These are phyloP conservation scores for Apostasia ramifera DNA, from an alignment of 106 monocot genomes.

Conservation along the genomic window DNA sequence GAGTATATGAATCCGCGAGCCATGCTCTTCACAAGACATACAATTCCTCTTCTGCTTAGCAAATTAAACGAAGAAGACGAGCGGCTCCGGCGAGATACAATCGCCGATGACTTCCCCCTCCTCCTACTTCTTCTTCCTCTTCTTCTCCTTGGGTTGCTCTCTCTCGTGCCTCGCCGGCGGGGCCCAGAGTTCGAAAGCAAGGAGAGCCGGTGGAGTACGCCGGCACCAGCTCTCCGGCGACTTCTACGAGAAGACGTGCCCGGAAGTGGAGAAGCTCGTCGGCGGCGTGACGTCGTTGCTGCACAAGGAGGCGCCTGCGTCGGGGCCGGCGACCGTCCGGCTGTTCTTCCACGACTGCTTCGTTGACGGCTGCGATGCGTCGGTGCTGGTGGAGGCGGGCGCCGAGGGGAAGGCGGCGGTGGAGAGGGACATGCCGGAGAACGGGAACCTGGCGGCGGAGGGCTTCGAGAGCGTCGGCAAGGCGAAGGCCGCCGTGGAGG, in stretches of 20 bases:
- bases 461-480: conserved; percentile 49
- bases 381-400: conserved; percentile 48
- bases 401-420: conserved; percentile 18
- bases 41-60: too few relatives aligned
- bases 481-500: conserved; percentile 63
- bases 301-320: conserved; percentile 34
- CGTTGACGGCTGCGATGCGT: conserved; percentile 81
- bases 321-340: conserved; percentile 83
- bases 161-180: background rate
- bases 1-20: too few relatives aligned
- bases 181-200: background rate
- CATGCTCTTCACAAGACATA: too few relatives aligned
- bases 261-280: conserved; percentile 71
- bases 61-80: too few relatives aligned
- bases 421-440: conserved; percentile 70
- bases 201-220: conserved; percentile 1
- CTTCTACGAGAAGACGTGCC: conserved; percentile 80
- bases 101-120: too few relatives aligned
- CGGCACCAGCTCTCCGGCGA: conserved; percentile 50
- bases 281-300: conserved; percentile 41
- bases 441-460: conserved; percentile 43
- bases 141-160: background rate
- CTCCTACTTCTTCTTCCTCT: background rate
- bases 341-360: conserved; percentile 97
- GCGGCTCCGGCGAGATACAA: too few relatives aligned